phyloP scores from a whole-genome alignment of 768 basidiomycete genomes.

The Coprinopsis strossmayeri region DNA sequence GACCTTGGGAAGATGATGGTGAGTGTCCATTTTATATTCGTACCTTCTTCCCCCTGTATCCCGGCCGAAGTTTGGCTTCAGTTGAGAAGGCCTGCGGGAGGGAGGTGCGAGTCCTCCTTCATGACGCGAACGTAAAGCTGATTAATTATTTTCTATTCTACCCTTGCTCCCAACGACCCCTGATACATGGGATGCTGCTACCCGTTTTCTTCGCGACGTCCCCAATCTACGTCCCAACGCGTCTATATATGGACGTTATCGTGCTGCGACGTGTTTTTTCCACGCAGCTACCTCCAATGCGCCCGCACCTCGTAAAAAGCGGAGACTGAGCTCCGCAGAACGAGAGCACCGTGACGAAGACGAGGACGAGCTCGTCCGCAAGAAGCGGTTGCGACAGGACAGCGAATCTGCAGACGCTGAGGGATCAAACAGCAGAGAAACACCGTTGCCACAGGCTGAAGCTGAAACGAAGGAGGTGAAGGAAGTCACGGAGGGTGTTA shows the following conservation, averaged over 20 bases:
- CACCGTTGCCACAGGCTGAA: slow-evolving; percentile 21
- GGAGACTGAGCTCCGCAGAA: slow-evolving; percentile 49
- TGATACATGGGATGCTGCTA: too few species aligned
- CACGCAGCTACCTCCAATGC: slow-evolving; percentile 66
- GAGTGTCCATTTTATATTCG: slow-evolving; percentile 22
- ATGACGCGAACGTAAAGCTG: too few species aligned
- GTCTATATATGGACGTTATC: slow-evolving; percentile 9
- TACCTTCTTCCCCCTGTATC: slow-evolving; percentile 18
- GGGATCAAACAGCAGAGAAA: slow-evolving; percentile 20
- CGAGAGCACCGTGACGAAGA: slow-evolving; percentile 31
- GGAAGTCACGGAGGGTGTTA: slow-evolving; percentile 65
- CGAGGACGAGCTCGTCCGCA: slow-evolving; percentile 28
- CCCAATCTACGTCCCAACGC: slow-evolving; percentile 2
- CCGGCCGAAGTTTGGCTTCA: background rate
- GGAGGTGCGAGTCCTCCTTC: background rate
- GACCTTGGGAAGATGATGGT: slow-evolving; percentile 78
- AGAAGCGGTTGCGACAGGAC: slow-evolving; percentile 42
- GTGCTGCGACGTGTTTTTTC: slow-evolving; percentile 8
- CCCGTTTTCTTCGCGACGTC: background rate
- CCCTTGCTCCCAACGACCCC: too few species aligned
- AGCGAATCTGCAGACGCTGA: slow-evolving; percentile 11
- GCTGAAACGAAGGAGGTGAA: slow-evolving; percentile 51
- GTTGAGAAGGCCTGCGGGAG: background rate
- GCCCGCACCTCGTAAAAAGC: slow-evolving; percentile 61
- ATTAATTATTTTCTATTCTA: too few species aligned